These are phyloP conservation scores for Tulasnella sp. DNA, from an alignment of 768 basidiomycete species.

Conservation along the genomic window DNA sequence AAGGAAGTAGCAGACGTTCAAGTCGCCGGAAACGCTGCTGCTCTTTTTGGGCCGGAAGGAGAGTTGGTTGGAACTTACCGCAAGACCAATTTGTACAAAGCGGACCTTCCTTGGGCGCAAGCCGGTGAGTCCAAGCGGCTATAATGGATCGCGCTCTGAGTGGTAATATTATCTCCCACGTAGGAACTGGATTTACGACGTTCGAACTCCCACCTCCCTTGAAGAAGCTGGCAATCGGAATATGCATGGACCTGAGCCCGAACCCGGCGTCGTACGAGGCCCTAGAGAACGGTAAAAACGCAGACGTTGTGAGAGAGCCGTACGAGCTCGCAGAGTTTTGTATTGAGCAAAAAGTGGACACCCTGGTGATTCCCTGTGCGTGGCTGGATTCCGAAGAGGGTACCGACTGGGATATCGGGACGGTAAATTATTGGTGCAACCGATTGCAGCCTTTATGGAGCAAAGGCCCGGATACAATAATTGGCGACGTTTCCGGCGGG, in stretches of 20 bases:
- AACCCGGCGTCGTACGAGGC: constrained; percentile 28
- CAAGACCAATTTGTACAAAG: constrained; percentile 71
- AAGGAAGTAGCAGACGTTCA: constrained; percentile 9
- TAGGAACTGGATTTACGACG: constrained; percentile 51
- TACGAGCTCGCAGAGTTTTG: constrained; percentile 71
- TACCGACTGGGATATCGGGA: constrained; percentile 31
- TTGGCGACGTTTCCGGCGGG: constrained; percentile 16
- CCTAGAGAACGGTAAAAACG: constrained; percentile 26
- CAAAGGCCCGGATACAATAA: too few species aligned
- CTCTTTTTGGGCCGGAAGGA: constrained; percentile 55
- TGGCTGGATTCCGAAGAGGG: constrained; percentile 51
- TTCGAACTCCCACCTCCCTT: constrained; percentile 52
- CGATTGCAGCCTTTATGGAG: constrained; percentile 52
- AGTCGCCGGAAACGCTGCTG: constrained; percentile 45
- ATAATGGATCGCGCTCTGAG: background rate
- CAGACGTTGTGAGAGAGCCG: constrained; percentile 28
- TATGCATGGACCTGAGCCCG: constrained; percentile 83
- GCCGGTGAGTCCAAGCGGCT: constrained; percentile 44
- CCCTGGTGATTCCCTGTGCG: constrained; percentile 64
- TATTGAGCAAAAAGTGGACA: constrained; percentile 36
- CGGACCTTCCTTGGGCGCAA: constrained; percentile 73
- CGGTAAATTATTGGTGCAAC: constrained; percentile 67
- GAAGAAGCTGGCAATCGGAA: constrained; percentile 50
- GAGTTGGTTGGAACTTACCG: constrained; percentile 55
- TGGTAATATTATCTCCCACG: background rate